Evolutionary conservation across 2,329 filamentous ascomycete species (phyloP).

Genomic region (Sarocladium kiliense): DNA sequence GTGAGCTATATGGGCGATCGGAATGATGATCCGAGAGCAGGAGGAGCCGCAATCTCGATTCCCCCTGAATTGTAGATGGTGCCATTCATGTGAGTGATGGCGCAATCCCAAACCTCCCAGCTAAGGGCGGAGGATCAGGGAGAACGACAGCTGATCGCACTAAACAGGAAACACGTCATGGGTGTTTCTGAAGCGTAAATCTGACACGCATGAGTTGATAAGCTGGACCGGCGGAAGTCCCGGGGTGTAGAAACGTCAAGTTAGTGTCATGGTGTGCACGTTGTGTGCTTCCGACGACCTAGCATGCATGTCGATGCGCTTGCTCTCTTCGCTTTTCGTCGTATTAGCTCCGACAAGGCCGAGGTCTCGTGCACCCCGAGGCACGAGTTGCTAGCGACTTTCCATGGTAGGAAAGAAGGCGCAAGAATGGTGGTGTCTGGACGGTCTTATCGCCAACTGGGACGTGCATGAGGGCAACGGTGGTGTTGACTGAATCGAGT

Average conservation of each 20-base stretch:
- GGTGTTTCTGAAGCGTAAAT: neutral
- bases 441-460: conserved; percentile 2
- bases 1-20: conserved; percentile 4
- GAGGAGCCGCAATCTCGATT: conserved; percentile 6
- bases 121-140: neutral
- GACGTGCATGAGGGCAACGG: neutral
- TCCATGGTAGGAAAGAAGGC: conserved; percentile 1
- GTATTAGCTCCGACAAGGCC: neutral
- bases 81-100: conserved; percentile 6
- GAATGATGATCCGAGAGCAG: neutral
- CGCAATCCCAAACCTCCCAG: neutral
- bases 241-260: neutral
- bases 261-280: neutral
- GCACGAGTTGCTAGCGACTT: conserved; percentile 6
- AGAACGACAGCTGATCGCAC: neutral
- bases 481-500: conserved; percentile 9
- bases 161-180: neutral
- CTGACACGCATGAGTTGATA: neutral
- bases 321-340: neutral
- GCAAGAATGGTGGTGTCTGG: conserved; percentile 7
- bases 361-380: neutral
- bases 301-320: neutral
- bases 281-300: too few relatives aligned
- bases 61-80: neutral
- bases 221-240: neutral